A percentile compares a stretch with the other conserved stretches of the same genome.
Evolutionary conservation across 1,139 yeast species (phyloP).

Genomic region (Hyphopichia buzzinii): DNA sequence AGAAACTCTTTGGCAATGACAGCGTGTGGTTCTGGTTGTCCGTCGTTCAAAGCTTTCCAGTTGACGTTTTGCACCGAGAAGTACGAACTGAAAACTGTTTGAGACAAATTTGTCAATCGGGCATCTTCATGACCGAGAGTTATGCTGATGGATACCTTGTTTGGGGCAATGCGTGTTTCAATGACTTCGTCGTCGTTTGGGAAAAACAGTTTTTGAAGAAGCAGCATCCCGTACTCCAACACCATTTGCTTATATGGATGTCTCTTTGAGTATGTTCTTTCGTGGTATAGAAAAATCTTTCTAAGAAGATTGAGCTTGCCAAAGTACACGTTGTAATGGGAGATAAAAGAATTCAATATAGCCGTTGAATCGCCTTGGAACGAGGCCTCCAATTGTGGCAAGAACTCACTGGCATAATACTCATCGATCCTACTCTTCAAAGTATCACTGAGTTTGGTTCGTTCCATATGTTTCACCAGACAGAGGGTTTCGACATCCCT

Average conservation of each 20-base stretch:
- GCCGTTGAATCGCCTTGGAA: conserved; percentile 4
- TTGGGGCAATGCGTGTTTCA: not conserved
- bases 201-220: conserved; percentile 17
- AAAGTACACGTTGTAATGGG: conserved; percentile 24
- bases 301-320: conserved; percentile 20
- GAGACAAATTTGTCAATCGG: not conserved
- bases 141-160: not conserved
- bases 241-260: conserved; percentile 30
- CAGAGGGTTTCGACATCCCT: conserved; percentile 34
- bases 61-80: not conserved
- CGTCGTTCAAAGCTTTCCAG: not conserved
- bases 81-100: not conserved
- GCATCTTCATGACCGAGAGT: not conserved
- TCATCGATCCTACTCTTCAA: conserved; percentile 19
- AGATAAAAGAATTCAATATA: conserved; percentile 14
- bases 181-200: conserved; percentile 5
- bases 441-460: conserved; percentile 23
- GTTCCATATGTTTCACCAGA: conserved; percentile 31
- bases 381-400: conserved; percentile 5
- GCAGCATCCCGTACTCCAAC: conserved; percentile 21
- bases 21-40: not conserved
- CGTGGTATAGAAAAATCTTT: conserved; percentile 35
- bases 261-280: conserved; percentile 30
- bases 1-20: not conserved
- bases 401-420: conserved; percentile 11